Base-by-base conservation (phyloP, 495 filamentous ascomycete genomes). In the Aspergillus sclerotioniger region DNA sequence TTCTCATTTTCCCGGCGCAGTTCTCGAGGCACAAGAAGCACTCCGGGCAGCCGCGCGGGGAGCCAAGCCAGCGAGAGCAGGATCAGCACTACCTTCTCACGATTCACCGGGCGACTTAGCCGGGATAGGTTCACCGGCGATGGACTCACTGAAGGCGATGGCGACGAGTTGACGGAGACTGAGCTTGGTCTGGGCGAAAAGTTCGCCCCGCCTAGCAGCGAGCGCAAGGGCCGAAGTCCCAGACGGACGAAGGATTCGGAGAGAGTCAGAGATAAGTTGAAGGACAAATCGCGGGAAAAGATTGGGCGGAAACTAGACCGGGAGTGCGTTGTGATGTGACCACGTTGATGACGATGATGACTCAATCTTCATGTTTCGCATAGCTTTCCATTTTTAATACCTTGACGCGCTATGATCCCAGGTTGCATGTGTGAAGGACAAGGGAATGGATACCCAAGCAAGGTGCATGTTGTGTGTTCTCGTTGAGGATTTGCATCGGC, bases 1-100 rank as follows among this genome's bases (percentile, higher is more conserved):
- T 82, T 60, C 62, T 70, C 65, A 0, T 71, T 83, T 28, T 86
- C 85, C 31, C 78, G 87, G 7, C 82, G 85, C 8, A 80, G 81
- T 8, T 85, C 86, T 13, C 83, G 80, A 46, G 76, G 81, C 33
- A 78, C 69, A 44, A 81, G 77, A 59, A 73, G 79, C 43, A 76
- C 74, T 8, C 81, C 72, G 50, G 87, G 81, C 61, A 90, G 87
- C 61, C 83, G 88, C 55, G 82, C 89, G 3, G 80, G 74, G 19
- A 90, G 87, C 61, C 84, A 89, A 58, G 74, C 78, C 7, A 86
- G 87, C 20, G 88, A 92, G 49, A 84, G 78, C 39, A 72, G 87
- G 51, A 78, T 90, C 28, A 85, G 86, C 62, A 61, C 80, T n/a
- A 85, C 86, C 1, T 82, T 92, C 41, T 82, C 84, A 16, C 81